A percentile compares a stretch with the other conserved stretches of the same genome.
Conservation (phyloP, 1,284 basidiomycete genomes). For the Anthracocystis panici-leucophaei region DNA sequence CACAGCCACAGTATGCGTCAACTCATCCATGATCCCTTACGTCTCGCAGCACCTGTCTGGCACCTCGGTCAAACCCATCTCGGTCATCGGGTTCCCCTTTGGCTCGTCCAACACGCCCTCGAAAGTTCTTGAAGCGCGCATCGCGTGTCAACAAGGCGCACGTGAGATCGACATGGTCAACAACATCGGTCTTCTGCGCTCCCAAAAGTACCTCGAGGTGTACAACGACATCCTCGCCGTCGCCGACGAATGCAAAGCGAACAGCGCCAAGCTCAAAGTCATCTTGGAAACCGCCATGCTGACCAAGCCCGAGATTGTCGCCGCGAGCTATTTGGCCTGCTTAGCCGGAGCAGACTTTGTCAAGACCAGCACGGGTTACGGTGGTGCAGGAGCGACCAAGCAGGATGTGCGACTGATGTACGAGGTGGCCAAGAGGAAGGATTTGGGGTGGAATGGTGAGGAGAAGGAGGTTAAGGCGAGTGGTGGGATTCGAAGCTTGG, state of each 20-base stretch:
- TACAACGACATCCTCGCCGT: conserved; percentile 54
- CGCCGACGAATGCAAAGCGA: conserved; percentile 39
- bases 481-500: conserved; percentile 55
- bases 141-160: conserved; percentile 52
- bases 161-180: conserved; percentile 66
- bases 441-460: conserved; percentile 27
- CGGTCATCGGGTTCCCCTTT: conserved; percentile 56
- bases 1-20: conserved; percentile 62
- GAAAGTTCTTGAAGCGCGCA: conserved; percentile 54
- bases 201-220: conserved; percentile 36
- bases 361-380: conserved; percentile 66
- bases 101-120: conserved; percentile 46
- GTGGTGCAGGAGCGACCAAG: conserved; percentile 54
- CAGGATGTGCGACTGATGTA: conserved; percentile 60
- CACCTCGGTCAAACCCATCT: conserved; percentile 42
- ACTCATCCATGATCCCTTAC: conserved; percentile 55
- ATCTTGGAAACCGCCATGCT: conserved; percentile 62
- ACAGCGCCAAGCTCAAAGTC: conserved; percentile 55
- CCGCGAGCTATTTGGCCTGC: conserved; percentile 52
- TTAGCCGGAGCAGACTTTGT: conserved; percentile 60
- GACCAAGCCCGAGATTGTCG: conserved; percentile 51
- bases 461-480: conserved; percentile 59
- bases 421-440: conserved; percentile 37
- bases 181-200: conserved; percentile 59
- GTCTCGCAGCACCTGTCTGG: conserved; percentile 74